Base-by-base conservation (phyloP, 495 filamentous ascomycete species). In the Staphylotrichum tortipilum region DNA sequence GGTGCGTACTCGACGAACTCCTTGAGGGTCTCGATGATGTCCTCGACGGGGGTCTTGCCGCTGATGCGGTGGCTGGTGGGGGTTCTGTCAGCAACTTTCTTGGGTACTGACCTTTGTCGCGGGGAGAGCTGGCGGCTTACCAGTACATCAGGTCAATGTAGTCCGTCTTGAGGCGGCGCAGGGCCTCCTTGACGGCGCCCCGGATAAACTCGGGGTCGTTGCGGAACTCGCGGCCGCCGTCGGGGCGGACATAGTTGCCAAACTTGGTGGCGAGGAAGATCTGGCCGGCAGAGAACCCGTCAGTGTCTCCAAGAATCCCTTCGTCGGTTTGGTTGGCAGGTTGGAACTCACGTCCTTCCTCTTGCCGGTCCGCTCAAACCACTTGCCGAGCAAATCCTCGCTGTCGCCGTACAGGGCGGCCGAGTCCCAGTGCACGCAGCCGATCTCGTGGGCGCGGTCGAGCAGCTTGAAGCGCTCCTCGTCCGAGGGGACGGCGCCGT, bases 251-350 rank as follows among this genome's bases (percentile, higher is more conserved):
- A 14, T 22, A 41, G 45, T 57, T 49, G 36, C 66, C 73, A 50
- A 78, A 78, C 52, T 78, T 78, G 15, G 70, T 72, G 41, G 73
- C 73, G 2, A 78, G 61, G 53, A 78, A 77, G 57, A 79, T 75
- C 30, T 74, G 19, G 61, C 41, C n/a, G n/a, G n/a, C n/a, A n/a
- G n/a, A n/a, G n/a, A n/a, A n/a, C n/a, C n/a, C n/a, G n/a, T n/a
- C n/a, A n/a, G n/a, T n/a, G n/a, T n/a, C n/a, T n/a, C n/a, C n/a
- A n/a, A n/a, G n/a, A n/a, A n/a, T n/a, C n/a, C n/a, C n/a, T n/a
- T n/a, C n/a, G n/a, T n/a, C n/a, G n/a, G n/a, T n/a, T n/a, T n/a
- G n/a, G n/a, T n/a, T n/a, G n/a, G n/a, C n/a, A n/a, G n/a, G n/a
- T n/a, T 1, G 30, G 22, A 31, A 38, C 45, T 12, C 9, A 54